Base-by-base conservation (phyloP, 768 basidiomycete genomes). In the Auriscalpium microsporum region DNA sequence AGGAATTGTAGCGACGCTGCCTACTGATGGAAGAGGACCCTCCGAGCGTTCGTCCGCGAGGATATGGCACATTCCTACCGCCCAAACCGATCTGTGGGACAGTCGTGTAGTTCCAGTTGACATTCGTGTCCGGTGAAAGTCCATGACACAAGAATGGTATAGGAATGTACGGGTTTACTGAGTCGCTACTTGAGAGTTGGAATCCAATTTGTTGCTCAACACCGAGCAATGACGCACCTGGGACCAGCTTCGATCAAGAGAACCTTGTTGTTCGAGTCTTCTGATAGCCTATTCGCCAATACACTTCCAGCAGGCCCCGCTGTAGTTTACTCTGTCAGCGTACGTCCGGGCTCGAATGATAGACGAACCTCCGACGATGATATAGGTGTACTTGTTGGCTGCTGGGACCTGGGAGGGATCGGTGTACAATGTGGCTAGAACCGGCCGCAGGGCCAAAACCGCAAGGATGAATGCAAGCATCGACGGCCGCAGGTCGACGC, bases 51-150 rank as follows among this genome's bases (percentile, higher is more conserved):
- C 44, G 38, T 36, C 63, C 63, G 23, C 63, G 54, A 19, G 63
- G 59, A 34, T 63, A 64, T 13, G 36, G 35, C 13, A 64, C 23
- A 8, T 49, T 16, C 8, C 63, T 37, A 14, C 52, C 50, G 21
- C 46, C 23, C 46, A 61, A 46, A 13, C 56, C 59, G 1, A 54
- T 10, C 44, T 63, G 63, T 3, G 57, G 48, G 16, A 52, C 52
- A 1, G 62, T 63, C 13, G 62, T 63, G 47, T 58, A 63, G 48
- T 64, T 64, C 63, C 62, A 64, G 44, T 53, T 47, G 13, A 58
- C 44, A 42, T 50, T 19, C 17, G 58, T 54, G 36, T 45, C 42
- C 11, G 56, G 53, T 16, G 53, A 38, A 10, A 57, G 48, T 9
- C n/a, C 36, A 5, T 19, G 4, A 37, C 9, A 37, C 19, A 54